Base-by-base conservation (phyloP, 2,329 filamentous ascomycete genomes). In the Calycina herbarum region DNA sequence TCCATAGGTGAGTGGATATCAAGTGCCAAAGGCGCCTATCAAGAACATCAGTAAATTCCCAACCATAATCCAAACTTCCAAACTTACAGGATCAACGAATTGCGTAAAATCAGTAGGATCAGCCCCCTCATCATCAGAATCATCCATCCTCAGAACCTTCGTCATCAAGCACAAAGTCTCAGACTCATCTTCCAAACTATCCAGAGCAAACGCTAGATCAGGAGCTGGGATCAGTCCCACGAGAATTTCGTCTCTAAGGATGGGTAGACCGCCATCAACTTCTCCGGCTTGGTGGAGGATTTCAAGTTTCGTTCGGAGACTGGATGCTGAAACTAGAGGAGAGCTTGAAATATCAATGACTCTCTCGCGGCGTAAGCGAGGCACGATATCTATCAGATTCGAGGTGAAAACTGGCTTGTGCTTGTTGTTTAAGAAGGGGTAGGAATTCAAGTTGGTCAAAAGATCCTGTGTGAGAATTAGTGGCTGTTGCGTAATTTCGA, bases 341-440 rank as follows among this genome's bases (percentile, higher is more conserved):
- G 93, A 96, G 65, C 84, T 84, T 0, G 91, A 92, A 64, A 98
- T 94, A 75, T 99, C 94, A 70, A 99, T 97, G 64, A 94, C 82
- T 62, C 93, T 86, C 74, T 93, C 88, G 61, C 85, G 86, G 15
- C 92, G 89, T 3, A 91, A 81, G 5, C 89, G 88, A 1, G 91
- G 88, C 0, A 94, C 89, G 64, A 99, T 95, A 68, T 97, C 94
- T 15, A 89, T 91, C 0, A 99, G 84, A 63, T 96, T 91, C 0
- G 91, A 89, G 0, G 94, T 96, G 77, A 97, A 97, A 20, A 96
- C 83, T 0, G 94, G 94, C 71, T 96, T 93, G 68, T 94, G 87
- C 77, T 97, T 98, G 79, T 96, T 96, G 78, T 97, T 93, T n/a
- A 99, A 85, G 80, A 96, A 97, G 0, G 95, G 95, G 71, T 98